Conservation (phyloP, 2,329 filamentous ascomycete species). For the Ascochyta koolunga region DNA sequence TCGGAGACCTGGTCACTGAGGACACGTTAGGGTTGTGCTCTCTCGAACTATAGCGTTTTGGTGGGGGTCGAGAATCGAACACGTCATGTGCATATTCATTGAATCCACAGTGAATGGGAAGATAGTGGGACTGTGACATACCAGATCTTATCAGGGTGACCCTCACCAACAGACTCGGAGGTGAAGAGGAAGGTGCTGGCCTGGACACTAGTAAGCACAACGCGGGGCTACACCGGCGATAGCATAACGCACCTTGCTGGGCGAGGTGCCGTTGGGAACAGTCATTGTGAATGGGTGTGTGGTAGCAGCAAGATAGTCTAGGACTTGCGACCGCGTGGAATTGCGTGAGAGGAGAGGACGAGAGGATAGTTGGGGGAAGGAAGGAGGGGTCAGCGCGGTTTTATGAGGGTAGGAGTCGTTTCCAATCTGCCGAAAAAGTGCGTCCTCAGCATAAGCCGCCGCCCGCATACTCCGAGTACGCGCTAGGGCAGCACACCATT, state of each 20-base stretch:
- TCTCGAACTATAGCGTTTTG: conserved; percentile 1
- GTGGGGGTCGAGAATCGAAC: conserved; percentile 1
- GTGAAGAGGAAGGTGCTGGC: conserved; percentile 54
- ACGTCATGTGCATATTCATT: conserved; percentile 9
- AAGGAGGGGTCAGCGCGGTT: conserved; percentile 38
- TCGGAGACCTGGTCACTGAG: conserved; percentile 91
- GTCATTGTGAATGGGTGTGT: conserved; percentile 28
- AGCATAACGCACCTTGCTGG: conserved; percentile 33
- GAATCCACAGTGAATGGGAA: neutral
- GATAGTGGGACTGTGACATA: conserved; percentile 39
- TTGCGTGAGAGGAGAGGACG: conserved; percentile 33
- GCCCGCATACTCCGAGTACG: conserved; percentile 8
- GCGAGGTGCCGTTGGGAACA: conserved; percentile 31
- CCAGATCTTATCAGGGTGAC: conserved; percentile 94
- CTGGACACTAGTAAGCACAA: conserved; percentile 30
- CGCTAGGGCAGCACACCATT: conserved; percentile 13
- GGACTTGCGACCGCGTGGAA: conserved; percentile 46
- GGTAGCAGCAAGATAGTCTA: conserved; percentile 39
- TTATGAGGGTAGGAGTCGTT: conserved; percentile 28
- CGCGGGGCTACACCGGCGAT: conserved; percentile 15
- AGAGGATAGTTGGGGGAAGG: conserved; percentile 25
- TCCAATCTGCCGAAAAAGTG: conserved; percentile 39
- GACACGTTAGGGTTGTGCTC: conserved; percentile 28
- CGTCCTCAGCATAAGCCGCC: conserved; percentile 16
- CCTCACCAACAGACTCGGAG: conserved; percentile 59